Base-by-base conservation (phyloP, 75 land plant species). In the Picea sitchensis region DNA sequence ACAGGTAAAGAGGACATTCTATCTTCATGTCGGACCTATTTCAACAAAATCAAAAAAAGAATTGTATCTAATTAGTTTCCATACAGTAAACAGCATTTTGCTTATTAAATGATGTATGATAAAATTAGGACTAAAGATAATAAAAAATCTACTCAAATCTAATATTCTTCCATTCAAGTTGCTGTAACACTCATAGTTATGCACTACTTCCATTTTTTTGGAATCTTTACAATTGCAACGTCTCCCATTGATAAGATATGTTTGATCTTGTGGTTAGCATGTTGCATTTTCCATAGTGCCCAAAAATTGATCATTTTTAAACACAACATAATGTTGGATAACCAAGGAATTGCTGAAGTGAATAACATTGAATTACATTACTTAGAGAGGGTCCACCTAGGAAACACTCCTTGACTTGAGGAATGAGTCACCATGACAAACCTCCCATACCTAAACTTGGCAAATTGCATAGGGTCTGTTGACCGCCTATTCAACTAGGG, bases 11-110 rank as follows among this genome's bases (percentile, higher is more conserved):
- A 75, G 74, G 87, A 91, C 18, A 84, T 4, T n/a, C 83, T 84
- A 78, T 82, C 82, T 20, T 87, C 89, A 79, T 88, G 81, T 73
- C 88, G 83, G 18, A 90, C 92, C 98, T 95, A 82, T 76, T 41
- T 20, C 57, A 38, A 7, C 47, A 61, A 13, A 30, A 58, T 23
- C 68, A 44, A 47, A 61, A 54, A 69, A 60, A 83, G 67, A 21
- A 76, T 18, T 18, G 73, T 5, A 51, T 54, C 14, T 31, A 14
- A 72, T 20, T 20, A 44, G 12, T 56, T n/a, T 30, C 4, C 36
- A 47, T 75, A 58, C 5, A 71, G n/a, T 67, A 67, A 59, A 44
- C 51, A 67, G 8, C 6, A 67, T 38, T 9, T 38, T 38, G 26
- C 47, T 23, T 58, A 81, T 44, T 31, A 30, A 20, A 56, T 20